Base-by-base conservation (phyloP, 1,284 basidiomycete species). In the Ustilago shanxiensis region DNA sequence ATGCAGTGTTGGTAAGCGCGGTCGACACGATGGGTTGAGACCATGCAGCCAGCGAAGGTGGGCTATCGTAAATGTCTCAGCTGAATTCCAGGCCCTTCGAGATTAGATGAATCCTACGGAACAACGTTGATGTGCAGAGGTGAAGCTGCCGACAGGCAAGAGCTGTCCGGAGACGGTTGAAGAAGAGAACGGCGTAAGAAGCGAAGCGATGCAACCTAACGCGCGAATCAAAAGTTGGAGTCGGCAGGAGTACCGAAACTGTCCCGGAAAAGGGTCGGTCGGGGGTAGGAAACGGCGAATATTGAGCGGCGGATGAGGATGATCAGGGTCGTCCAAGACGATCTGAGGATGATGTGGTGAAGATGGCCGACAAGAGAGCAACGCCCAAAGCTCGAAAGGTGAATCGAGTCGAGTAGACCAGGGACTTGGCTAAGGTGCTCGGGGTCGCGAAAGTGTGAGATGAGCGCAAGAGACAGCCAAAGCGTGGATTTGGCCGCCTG, bases 401-500 rank as follows among this genome's bases (percentile, higher is more conserved):
- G n/a, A 45, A 16, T 20, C 44, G 44, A 45, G 44, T n/a, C 44
- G 11, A 45, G 44, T n/a, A 45, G 16, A 49, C 14, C 3, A 49
- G 28, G 22, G 24, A 28, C 24, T 4, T 7, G 14, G 10, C 47
- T 49, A n/a, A n/a, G 16, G 10, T 10, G 26, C 47, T 49, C 47
- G 47, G n/a, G 24, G 47, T 49, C 20, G 39, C 26, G 51, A 18
- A 16, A 49, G 24, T 22, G 22, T 39, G 37, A 24, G 37, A 44
- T 39, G 54, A 44, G 37, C 22, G 33, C 13, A 55, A 35, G 35
- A n/a, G 35, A 47, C 22, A 47, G 35, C 13, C n/a, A 41, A 45
- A 56, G 39, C 54, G 54, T 53, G 37, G 37, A 53, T 39, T n/a
- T 41, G 59, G 18, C 59, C 59, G 50, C 59, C 59, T 60, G 59